phyloP scores from a whole-genome alignment of 1,139 yeast species.

The Lodderomyces theae region DNA sequence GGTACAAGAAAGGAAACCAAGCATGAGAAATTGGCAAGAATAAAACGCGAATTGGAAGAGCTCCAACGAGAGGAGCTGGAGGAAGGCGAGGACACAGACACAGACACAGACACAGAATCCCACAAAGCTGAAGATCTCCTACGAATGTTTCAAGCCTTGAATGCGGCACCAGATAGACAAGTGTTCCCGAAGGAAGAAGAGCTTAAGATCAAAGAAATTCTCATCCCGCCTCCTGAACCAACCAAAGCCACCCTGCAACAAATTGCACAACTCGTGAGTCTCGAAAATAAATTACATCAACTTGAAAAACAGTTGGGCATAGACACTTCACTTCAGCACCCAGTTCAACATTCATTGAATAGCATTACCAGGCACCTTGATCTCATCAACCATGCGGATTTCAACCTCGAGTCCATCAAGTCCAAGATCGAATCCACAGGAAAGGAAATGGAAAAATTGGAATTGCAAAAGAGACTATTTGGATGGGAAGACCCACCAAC shows the following conservation, averaged over 20 bases:
- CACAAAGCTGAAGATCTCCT: not conserved
- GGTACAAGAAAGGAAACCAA: conserved; percentile 31
- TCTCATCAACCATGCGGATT: conserved; percentile 37
- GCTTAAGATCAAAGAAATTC: not conserved
- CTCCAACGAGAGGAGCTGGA: conserved; percentile 1
- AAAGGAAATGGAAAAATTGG: conserved; percentile 19
- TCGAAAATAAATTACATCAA: conserved; percentile 23
- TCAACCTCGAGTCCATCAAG: conserved; percentile 20
- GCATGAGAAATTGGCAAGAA: conserved; percentile 44
- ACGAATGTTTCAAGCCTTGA: not conserved
- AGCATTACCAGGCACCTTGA: conserved; percentile 38
- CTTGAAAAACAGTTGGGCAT: conserved; percentile 24
- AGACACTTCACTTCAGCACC: conserved; percentile 15
- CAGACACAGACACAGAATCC: too few relatives aligned
- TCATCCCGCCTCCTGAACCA: conserved; percentile 1
- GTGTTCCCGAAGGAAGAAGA: not conserved
- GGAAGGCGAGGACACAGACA: too few relatives aligned
- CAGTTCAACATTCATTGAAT: conserved; percentile 26
- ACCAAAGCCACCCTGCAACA: not conserved
- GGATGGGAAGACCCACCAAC: conserved; percentile 9
- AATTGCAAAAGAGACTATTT: conserved; percentile 16
- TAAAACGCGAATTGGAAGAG: conserved; percentile 45
- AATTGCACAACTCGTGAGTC: conserved; percentile 9
- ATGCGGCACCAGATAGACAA: not conserved
- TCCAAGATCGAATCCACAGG: conserved; percentile 17